Base-by-base conservation (phyloP, 345 rosid genomes). In the Laguncularia racemosa region DNA sequence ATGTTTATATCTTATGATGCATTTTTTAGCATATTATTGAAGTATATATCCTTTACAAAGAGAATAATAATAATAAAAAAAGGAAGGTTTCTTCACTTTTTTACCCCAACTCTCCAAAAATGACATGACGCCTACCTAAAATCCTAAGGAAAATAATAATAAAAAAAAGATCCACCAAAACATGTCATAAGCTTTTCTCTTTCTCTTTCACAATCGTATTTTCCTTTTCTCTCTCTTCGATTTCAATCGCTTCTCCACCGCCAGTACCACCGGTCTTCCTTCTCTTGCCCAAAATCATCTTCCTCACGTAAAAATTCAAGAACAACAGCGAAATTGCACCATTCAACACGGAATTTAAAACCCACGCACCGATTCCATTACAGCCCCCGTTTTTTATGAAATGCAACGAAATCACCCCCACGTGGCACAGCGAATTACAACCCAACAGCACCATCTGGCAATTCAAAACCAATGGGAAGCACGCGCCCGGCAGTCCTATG, bases 351-450 rank as follows among this genome's bases (percentile, higher is more conserved):
- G 97, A 84, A 65, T 89, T 93, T 56, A 89, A 79, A 33, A 68
- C 52, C 99, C 97, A 93, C 15, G 96, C 97, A 0, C 97, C 91
- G 45, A 93, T 80, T 6, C 97, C 97, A 46, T 93, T 86, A 60
- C 97, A 93, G 7, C 40, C 40, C 20, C 99, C 97, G 11, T 96
- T 97, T 72, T 84, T 85, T 65, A 75, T 59, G 38, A 93, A 55
- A 65, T 92, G 99, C 11, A 89, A 70, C 60, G 77, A 48, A 1
- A 89, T 62, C 17, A 92, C 97, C 7, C 88, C 91, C 7, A 92
- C 71, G 69, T 92, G 99, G 77, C 97, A 83, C 13, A 76, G 58
- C 61, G 89, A 54, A 55, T 83, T 82, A 53, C 95, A 86, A 1
- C 77, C 85, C 59, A 92, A 46, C 55, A 80, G 13, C 21, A 75